phyloP scores from a whole-genome alignment of 495 filamentous ascomycete genomes.

The Tuber calosporum region DNA sequence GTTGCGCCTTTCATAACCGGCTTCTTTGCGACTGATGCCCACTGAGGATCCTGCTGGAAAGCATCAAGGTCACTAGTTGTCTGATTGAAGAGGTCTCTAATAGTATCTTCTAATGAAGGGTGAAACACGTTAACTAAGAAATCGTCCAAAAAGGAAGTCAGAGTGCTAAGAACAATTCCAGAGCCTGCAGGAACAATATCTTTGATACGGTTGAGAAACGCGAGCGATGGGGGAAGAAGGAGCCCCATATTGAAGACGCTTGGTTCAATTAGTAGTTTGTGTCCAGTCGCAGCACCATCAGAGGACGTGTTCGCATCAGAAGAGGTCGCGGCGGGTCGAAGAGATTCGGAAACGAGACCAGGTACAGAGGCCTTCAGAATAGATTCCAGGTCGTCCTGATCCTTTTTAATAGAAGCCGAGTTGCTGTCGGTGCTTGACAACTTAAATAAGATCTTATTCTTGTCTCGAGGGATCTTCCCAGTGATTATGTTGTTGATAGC shows the following conservation, averaged over 20 bases:
- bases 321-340: slow-evolving; percentile 46
- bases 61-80: slow-evolving; percentile 77
- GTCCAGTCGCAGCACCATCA: slow-evolving; percentile 59
- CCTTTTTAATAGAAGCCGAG: slow-evolving; percentile 60
- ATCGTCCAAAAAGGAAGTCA: slow-evolving; percentile 95
- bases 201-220: slow-evolving; percentile 85
- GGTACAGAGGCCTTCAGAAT: slow-evolving; percentile 88
- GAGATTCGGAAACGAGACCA: slow-evolving; percentile 76
- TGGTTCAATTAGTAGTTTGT: slow-evolving; percentile 86
- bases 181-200: slow-evolving; percentile 78
- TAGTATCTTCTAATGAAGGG: slow-evolving; percentile 90
- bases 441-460: slow-evolving; percentile 77
- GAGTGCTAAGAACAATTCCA: slow-evolving; percentile 74
- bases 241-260: slow-evolving; percentile 97
- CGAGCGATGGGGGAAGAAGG: slow-evolving; percentile 83
- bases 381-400: slow-evolving; percentile 81
- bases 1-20: slow-evolving; percentile 91
- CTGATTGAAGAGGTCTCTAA: slow-evolving; percentile 75
- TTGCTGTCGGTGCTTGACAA: slow-evolving; percentile 72
- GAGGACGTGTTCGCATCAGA: slow-evolving; percentile 46
- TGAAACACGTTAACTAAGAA: slow-evolving; percentile 98
- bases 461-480: slow-evolving; percentile 56
- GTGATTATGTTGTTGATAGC: slow-evolving; percentile 54
- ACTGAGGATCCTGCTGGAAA: slow-evolving; percentile 79
- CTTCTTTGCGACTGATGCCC: slow-evolving; percentile 64